These are phyloP conservation scores for Fusarium penzigii DNA, from an alignment of 2,329 filamentous ascomycete genomes.

Conservation along the genomic window DNA sequence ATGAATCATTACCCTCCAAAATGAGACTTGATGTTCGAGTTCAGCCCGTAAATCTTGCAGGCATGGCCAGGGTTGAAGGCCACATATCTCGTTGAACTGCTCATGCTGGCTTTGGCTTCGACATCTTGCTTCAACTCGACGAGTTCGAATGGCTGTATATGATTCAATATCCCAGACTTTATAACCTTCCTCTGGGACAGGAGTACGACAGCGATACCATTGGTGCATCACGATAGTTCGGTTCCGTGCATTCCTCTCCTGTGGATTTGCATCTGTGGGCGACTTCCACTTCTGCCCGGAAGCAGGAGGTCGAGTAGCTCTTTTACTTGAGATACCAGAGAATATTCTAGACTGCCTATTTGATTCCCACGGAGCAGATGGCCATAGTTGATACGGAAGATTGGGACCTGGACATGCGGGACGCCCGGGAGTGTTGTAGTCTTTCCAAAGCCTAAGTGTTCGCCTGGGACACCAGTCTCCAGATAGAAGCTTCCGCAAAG, in stretches of 20 bases:
- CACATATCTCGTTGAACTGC: not conserved
- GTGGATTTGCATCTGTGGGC: not conserved
- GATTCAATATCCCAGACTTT: not conserved
- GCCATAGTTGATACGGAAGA: not conserved
- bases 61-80: not conserved
- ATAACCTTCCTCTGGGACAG: not conserved
- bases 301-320: not conserved
- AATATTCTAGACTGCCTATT: not conserved
- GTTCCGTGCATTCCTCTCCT: not conserved
- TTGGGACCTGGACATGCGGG: not conserved
- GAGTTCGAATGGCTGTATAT: not conserved
- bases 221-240: not conserved
- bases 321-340: not conserved
- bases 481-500: not conserved
- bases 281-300: not conserved
- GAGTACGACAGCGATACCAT: not conserved
- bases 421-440: not conserved
- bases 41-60: not conserved
- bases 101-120: not conserved
- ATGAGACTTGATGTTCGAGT: not conserved
- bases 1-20: not conserved
- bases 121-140: not conserved
- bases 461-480: not conserved
- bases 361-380: not conserved
- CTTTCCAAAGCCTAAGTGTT: not conserved